These are phyloP conservation scores for Plasmodium ovale DNA, from an alignment of 169 alveolate species.

Conservation along the genomic window DNA sequence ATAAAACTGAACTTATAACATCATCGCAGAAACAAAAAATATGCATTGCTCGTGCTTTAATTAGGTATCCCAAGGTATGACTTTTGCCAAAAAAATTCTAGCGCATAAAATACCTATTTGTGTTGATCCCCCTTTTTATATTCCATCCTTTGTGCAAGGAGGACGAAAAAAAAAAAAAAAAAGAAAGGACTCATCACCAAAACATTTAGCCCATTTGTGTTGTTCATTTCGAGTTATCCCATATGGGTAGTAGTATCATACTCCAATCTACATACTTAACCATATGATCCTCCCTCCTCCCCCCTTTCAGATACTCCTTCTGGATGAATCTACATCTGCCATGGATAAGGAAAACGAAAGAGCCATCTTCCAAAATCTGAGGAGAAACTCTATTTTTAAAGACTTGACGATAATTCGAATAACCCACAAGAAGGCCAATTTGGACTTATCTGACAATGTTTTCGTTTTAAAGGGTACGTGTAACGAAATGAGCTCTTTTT, in stretches of 20 bases:
- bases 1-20: conserved; percentile 72
- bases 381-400: conserved; percentile 24
- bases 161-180: no score
- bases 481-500: not conserved
- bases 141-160: no score
- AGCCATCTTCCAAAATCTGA: conserved; percentile 75
- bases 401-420: conserved; percentile 43
- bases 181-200: no score
- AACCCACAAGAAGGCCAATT: conserved; percentile 59
- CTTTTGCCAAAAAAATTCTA: not conserved
- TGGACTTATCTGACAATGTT: conserved; percentile 40
- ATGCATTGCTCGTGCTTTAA: conserved; percentile 86
- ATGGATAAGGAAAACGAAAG: conserved; percentile 81
- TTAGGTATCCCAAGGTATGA: conserved; percentile 74
- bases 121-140: no score
- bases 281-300: not conserved
- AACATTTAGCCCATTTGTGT: no score
- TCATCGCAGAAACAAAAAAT: conserved; percentile 90
- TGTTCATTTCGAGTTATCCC: no score
- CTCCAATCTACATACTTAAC: no score
- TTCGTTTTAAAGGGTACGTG: conserved; percentile 48
- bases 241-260: no score
- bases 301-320: conserved; percentile 78
- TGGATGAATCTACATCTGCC: conserved; percentile 95
- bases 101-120: not conserved